A percentile compares a stretch with the other conserved stretches of the same genome.
These are phyloP conservation scores for Arctium lappa DNA, from an alignment of 129 eudicot species.

Conservation along the genomic window DNA sequence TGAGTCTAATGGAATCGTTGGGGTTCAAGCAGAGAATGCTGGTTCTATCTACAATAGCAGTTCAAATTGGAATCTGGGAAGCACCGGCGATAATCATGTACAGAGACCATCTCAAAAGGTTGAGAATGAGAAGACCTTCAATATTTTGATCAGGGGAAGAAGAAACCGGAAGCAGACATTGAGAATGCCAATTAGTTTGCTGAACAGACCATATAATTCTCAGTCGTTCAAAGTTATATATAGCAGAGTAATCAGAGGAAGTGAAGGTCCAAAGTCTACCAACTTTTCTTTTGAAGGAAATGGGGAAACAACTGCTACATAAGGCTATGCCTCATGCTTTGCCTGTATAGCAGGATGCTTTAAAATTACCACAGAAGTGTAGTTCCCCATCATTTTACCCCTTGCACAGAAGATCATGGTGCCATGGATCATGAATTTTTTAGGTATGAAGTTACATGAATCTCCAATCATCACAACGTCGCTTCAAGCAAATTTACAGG, in stretches of 20 bases:
- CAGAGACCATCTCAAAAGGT: constrained; percentile 33
- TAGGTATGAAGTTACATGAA: constrained; percentile 35
- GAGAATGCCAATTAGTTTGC: constrained; percentile 90
- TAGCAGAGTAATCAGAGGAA: constrained; percentile 85
- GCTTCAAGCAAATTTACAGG: constrained; percentile 44
- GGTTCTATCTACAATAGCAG: constrained; percentile 2
- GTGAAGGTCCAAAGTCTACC: constrained; percentile 57
- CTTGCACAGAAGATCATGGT: constrained; percentile 24
- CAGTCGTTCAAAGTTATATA: constrained; percentile 79
- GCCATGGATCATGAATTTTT: constrained; percentile 31
- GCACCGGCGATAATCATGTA: constrained; percentile 30
- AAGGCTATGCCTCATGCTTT: constrained; percentile 8
- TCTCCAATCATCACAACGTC: constrained; percentile 29
- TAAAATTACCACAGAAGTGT: constrained; percentile 15
- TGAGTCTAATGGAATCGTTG: constrained; percentile 26
- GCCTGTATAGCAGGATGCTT: constrained; percentile 17
- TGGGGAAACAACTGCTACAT: constrained; percentile 39
- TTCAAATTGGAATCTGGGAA: constrained; percentile 40
- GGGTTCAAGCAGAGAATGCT: constrained; percentile 38
- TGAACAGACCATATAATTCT: constrained; percentile 77
- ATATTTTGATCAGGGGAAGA: constrained; percentile 82
- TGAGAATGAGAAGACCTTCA: constrained; percentile 76
- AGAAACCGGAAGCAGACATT: constrained; percentile 91
- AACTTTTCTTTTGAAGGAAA: constrained; percentile 52
- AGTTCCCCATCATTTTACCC: constrained; percentile 27